Conservation (phyloP, 495 filamentous ascomycete species). For the Aspergillus bertholletiae region DNA sequence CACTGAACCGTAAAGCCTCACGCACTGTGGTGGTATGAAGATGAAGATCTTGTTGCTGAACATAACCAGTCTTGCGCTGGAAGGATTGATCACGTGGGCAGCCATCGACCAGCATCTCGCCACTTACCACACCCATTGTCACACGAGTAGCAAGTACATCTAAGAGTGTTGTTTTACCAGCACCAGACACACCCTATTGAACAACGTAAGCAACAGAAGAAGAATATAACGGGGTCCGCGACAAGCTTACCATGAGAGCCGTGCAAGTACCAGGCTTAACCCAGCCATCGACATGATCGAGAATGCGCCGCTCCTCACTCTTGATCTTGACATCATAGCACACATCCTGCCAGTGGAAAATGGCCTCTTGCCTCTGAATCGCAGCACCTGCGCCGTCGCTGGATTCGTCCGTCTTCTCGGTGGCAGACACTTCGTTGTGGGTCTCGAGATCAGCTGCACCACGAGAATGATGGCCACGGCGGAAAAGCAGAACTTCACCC, state of each 20-base stretch:
- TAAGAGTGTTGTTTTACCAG: constrained; percentile 67
- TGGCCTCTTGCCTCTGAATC: constrained; percentile 59
- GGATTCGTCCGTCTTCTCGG: constrained; percentile 42
- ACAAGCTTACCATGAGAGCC: constrained; percentile 53
- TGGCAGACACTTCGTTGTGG: constrained; percentile 22
- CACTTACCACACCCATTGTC: constrained; percentile 49
- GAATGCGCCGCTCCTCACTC: constrained; percentile 53
- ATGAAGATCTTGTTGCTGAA: constrained; percentile 94
- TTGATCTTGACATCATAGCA: constrained; percentile 68
- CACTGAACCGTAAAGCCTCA: constrained; percentile 78
- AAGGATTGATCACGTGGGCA: constrained; percentile 67
- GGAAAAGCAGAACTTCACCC: constrained; percentile 53
- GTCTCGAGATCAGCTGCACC: constrained; percentile 29
- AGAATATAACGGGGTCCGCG: neutral
- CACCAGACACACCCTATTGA: constrained; percentile 50
- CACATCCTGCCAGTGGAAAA: constrained; percentile 81
- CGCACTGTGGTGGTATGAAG: constrained; percentile 81
- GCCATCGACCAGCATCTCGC: constrained; percentile 54
- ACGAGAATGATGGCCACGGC: constrained; percentile 35
- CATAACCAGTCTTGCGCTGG: constrained; percentile 92
- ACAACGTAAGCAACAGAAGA: constrained; percentile 4
- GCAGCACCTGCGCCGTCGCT: constrained; percentile 26
- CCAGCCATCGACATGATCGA: constrained; percentile 63
- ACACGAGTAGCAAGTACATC: constrained; percentile 57
- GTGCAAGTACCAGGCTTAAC: constrained; percentile 66